Conservation (phyloP, 2,329 filamentous ascomycete genomes). For the Beauveria sp. region DNA sequence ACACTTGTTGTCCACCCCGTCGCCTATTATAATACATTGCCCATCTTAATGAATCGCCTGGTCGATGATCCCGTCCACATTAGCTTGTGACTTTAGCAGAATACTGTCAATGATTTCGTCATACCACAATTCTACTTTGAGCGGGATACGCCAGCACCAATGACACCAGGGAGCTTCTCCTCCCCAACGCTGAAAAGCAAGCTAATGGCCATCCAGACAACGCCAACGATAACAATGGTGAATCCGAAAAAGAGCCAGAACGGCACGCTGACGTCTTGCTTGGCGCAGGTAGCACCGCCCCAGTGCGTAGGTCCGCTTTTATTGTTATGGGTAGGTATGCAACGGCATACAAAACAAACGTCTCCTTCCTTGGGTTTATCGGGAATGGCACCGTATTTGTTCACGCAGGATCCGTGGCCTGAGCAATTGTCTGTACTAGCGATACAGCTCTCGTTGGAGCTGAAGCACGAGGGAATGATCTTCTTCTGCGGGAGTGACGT, state of each 20-base stretch:
- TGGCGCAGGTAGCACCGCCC: slow-evolving; percentile 83
- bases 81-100: background rate
- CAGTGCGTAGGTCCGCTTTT: slow-evolving; percentile 61
- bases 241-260: slow-evolving; percentile 84
- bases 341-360: slow-evolving; percentile 73
- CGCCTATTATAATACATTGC: slow-evolving; percentile 8
- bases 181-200: slow-evolving; percentile 78
- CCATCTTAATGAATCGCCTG: background rate
- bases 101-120: background rate
- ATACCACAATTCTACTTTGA: slow-evolving; percentile 40
- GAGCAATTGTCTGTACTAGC: slow-evolving; percentile 71
- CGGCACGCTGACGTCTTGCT: slow-evolving; percentile 78
- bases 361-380: slow-evolving; percentile 21
- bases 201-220: slow-evolving; percentile 64
- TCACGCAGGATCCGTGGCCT: slow-evolving; percentile 68
- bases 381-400: slow-evolving; percentile 44
- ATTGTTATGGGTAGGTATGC: slow-evolving; percentile 51
- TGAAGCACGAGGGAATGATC: slow-evolving; percentile 66
- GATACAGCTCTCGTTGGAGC: slow-evolving; percentile 59
- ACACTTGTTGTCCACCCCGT: background rate
- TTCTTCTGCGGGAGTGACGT: slow-evolving; percentile 29
- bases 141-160: slow-evolving; percentile 85
- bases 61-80: background rate
- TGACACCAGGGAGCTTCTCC: slow-evolving; percentile 84
- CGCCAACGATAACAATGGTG: slow-evolving; percentile 59